phyloP scores from a whole-genome alignment of 352 stramenopile species.

The Phytophthora fragariaefolia region DNA sequence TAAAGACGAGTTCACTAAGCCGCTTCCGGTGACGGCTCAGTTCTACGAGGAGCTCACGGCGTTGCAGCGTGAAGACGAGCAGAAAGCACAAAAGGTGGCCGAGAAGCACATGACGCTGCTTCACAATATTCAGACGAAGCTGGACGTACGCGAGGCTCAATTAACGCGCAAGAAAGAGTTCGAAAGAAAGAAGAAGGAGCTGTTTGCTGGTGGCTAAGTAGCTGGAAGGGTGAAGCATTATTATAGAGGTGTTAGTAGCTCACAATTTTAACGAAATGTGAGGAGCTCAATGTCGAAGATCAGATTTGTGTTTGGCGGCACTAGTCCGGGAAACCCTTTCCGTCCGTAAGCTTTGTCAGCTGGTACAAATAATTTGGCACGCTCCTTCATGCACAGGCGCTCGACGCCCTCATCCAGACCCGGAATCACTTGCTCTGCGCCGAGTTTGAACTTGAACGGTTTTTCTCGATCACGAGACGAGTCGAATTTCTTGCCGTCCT shows the following conservation, averaged over 20 bases:
- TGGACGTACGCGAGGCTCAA: slow-evolving; percentile 54
- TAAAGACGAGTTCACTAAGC: slow-evolving; percentile 58
- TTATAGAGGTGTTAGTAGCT: not conserved
- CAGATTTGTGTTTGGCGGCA: slow-evolving; percentile 93
- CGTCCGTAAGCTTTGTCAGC: slow-evolving; percentile 86
- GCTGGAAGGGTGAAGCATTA: not conserved
- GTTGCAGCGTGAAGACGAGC: slow-evolving; percentile 40
- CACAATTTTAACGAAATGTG: slow-evolving; percentile 66
- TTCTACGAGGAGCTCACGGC: slow-evolving; percentile 40
- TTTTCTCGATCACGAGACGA: slow-evolving; percentile 82
- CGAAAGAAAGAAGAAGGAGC: slow-evolving; percentile 69
- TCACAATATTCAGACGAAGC: slow-evolving; percentile 57
- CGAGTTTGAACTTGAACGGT: slow-evolving; percentile 91
- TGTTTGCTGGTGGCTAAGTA: slow-evolving; percentile 35
- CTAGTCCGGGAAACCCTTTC: slow-evolving; percentile 84
- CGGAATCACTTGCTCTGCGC: slow-evolving; percentile 89
- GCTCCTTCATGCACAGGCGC: slow-evolving; percentile 85
- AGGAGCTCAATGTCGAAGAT: slow-evolving; percentile 94
- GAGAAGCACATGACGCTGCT: slow-evolving; percentile 57
- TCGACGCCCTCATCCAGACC: slow-evolving; percentile 87
- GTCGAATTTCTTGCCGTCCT: slow-evolving; percentile 80
- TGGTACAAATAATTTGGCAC: slow-evolving; percentile 89
- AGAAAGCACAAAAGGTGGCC: slow-evolving; percentile 32
- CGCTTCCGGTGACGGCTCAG: slow-evolving; percentile 54
- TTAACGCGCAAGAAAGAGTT: slow-evolving; percentile 60